These are phyloP conservation scores for Gloeophyllum trabeum DNA, from an alignment of 768 basidiomycete genomes.

Conservation along the genomic window DNA sequence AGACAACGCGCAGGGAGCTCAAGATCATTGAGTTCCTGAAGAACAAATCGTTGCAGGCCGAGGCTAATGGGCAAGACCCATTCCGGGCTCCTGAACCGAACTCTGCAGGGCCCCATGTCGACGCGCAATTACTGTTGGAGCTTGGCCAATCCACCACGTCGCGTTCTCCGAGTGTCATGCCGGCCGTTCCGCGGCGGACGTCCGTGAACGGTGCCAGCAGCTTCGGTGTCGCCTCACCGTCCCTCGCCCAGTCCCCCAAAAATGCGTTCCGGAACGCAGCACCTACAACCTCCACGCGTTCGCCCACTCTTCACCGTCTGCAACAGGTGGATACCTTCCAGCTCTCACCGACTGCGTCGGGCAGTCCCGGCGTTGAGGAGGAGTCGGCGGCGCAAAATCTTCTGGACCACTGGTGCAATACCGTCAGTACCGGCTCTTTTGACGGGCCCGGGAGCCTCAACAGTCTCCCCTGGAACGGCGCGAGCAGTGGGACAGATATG, in stretches of 20 bases:
- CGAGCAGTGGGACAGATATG: not conserved
- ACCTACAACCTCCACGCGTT: not conserved
- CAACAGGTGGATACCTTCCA: conserved; percentile 38
- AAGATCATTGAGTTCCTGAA: conserved; percentile 80
- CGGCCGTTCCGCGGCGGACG: not conserved
- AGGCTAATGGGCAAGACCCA: conserved; percentile 6
- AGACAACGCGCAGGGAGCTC: conserved; percentile 72
- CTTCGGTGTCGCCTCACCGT: not conserved
- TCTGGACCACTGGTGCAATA: conserved; percentile 78
- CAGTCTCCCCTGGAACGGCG: conserved; percentile 11
- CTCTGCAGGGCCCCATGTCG: conserved; percentile 20
- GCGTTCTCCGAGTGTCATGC: not conserved
- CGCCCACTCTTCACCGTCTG: conserved; percentile 29
- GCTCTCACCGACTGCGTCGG: conserved; percentile 49
- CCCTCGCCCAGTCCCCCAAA: not conserved
- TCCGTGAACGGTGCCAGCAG: not conserved
- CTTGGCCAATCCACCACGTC: conserved; percentile 28
- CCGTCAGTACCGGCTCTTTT: conserved; percentile 55
- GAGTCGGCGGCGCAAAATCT: conserved; percentile 68
- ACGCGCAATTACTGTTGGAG: conserved; percentile 39
- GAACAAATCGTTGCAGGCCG: conserved; percentile 31
- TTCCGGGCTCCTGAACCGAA: conserved; percentile 3
- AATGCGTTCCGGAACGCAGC: not conserved
- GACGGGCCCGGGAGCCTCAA: conserved; percentile 27
- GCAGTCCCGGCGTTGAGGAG: conserved; percentile 67